Evolutionary conservation across 768 basidiomycete genomes (phyloP), one percentile per base, ranked within the genome.

Genomic region (Podaxis rugospora): DNA sequence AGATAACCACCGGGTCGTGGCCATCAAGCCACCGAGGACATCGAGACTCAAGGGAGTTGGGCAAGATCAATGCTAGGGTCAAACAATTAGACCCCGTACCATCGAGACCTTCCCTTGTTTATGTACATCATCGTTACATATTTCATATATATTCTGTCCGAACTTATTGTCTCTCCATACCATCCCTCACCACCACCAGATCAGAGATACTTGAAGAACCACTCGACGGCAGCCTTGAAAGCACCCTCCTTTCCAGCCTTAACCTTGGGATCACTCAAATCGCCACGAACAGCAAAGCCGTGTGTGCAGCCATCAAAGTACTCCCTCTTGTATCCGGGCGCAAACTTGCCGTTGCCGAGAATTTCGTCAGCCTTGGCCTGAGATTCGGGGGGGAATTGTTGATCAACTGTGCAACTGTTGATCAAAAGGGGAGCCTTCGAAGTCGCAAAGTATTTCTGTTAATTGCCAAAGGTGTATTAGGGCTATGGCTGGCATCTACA

Each of bases 231-330:
- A 32, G 79, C 74, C 71, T 80, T 80, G 76, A 88, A 87, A 0
- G 84, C 75, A 36, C 84, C 85, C 67, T 88, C 87, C 70, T 85
- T 86, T 25, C 80, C 87, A 28, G 80, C 82, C 71, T 84, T 85
- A 49, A 83, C 76, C 61, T 75, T 74, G 1, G 84, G 82, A 57
- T 79, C 71, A 60, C 70, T 77, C 66, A 78, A 56, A 67, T 83
- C 80, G 2, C 80, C 80, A 51, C 82, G 73, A 16, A 82, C 76
- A 5, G 83, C 80, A 66, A 86, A 86, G 0, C 84, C 84, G 66
- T 85, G 84, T 1, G 68, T 70, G 64, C 79, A 80, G 7, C 81
- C 81, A 5, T 74, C 74, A 55, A 73, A 84, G 69, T 79, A 76
- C 62, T 75, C 74, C 27, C 79, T 73, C 68, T 75, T 80, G 66